Conservation (phyloP, 106 monocot genomes). For the Xerophyta viscosa region DNA sequence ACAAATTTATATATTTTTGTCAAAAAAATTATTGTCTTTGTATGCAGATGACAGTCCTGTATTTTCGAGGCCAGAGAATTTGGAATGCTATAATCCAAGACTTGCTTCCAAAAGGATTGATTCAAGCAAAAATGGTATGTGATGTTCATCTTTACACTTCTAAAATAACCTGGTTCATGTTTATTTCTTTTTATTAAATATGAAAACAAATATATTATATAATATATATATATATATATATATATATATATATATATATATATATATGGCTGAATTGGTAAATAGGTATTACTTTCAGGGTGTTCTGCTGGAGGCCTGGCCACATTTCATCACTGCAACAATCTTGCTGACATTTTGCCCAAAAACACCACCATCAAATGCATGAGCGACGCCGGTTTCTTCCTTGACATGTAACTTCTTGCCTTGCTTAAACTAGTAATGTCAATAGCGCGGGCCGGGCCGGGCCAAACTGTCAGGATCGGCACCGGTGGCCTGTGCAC, state of each 20-base stretch:
- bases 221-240: too few species aligned
- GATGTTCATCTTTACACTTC: not conserved
- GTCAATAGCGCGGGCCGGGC: too few species aligned
- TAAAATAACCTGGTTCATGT: not conserved
- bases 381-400: slow-evolving; percentile 93
- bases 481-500: too few species aligned
- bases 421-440: not conserved
- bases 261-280: too few species aligned
- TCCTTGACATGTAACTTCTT: slow-evolving; percentile 65
- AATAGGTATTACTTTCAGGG: slow-evolving; percentile 83
- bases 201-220: too few species aligned
- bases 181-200: not conserved
- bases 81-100: slow-evolving; percentile 71
- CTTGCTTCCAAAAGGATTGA: slow-evolving; percentile 58
- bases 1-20: too few species aligned
- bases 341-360: slow-evolving; percentile 34
- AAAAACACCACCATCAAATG: slow-evolving; percentile 48
- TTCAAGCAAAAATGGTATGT: slow-evolving; percentile 54
- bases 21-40: too few species aligned
- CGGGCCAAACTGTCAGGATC: too few species aligned
- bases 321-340: slow-evolving; percentile 76
- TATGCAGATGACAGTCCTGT: slow-evolving; percentile 30
- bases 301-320: slow-evolving; percentile 95
- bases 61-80: slow-evolving; percentile 86
- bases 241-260: not conserved